Evolutionary conservation across 1,284 basidiomycete species (phyloP).

Genomic region (Trichosporon sp.): DNA sequence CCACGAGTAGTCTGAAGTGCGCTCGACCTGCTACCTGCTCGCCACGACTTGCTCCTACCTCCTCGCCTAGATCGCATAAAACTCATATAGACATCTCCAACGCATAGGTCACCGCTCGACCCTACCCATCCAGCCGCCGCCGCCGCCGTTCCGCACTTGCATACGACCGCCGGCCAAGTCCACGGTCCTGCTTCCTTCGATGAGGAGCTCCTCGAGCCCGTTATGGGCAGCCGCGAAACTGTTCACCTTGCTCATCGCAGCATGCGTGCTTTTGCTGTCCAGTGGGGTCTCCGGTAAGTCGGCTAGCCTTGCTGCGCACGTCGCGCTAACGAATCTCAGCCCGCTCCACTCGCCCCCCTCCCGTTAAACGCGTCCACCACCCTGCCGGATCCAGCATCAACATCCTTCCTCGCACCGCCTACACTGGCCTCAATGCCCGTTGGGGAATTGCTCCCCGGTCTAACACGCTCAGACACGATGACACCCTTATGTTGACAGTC

Average conservation of each 20-base stretch:
- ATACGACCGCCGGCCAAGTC: background rate
- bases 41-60: background rate
- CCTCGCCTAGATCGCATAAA: background rate
- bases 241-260: background rate
- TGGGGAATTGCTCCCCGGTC: conserved; percentile 27
- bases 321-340: conserved; percentile 21
- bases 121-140: background rate
- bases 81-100: background rate
- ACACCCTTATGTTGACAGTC: conserved; percentile 37
- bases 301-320: background rate
- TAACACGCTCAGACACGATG: conserved; percentile 34
- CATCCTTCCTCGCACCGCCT: conserved; percentile 58
- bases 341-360: conserved; percentile 38
- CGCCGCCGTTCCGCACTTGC: background rate
- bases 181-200: background rate
- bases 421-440: conserved; percentile 10
- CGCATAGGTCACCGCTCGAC: background rate
- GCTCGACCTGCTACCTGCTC: background rate
- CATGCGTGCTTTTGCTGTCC: background rate
- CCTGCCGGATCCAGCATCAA: conserved; percentile 29
- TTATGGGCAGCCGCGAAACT: background rate
- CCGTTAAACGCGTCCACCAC: conserved; percentile 35
- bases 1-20: background rate
- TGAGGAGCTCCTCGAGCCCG: conserved; percentile 1
- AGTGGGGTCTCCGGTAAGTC: background rate